Evolutionary conservation across 768 basidiomycete species (phyloP), one percentile per base, ranked within the genome.

Genomic region (Collybia sordida): DNA sequence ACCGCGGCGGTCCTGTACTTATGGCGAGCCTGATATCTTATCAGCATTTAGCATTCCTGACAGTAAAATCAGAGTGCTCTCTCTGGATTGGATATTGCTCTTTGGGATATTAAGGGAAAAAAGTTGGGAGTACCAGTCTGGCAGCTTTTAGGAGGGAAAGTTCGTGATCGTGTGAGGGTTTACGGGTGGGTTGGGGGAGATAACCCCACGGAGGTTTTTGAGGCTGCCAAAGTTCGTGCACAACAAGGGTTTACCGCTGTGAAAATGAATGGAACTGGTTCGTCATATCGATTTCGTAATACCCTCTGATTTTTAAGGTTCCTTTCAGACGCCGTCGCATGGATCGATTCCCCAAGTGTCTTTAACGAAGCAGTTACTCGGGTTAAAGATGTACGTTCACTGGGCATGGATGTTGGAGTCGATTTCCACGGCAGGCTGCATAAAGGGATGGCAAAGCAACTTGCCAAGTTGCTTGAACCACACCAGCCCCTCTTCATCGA

Each of bases 81-180:
- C 8, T 78, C 81, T 1, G 83, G 84, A 0, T 64, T 88, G 24
- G 84, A 87, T 63, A 88, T 88, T 50, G 84, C 85, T 0, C 69
- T 89, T 1, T 78, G 87, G 87, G 87, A 88, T 58, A 85, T 89
- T 66, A 88, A 88, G 56, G 88, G 88, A n/a, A 87, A 86, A 67
- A 82, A 80, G 27, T 74, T 88, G 2, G 84, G 84, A 27, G 86
- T 78, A 8, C 79, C 77, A 0, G 67, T 86, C 1, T 86, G 80
- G 76, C 77, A 85, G 63, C 70, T 90, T 0, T 74, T 87, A 5
- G 88, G 86, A 6, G 87, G 86, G 4, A 82, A 81, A 61, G 82
- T 87, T 25, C 75, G 86, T 42, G 78, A 85, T 57, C 68, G 72
- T 24, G 67, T 82, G 43, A 74, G 73, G 49, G 82, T 83, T 4